Conservation (phyloP, 2,329 filamentous ascomycete genomes). For the Cladosporium sp. region DNA sequence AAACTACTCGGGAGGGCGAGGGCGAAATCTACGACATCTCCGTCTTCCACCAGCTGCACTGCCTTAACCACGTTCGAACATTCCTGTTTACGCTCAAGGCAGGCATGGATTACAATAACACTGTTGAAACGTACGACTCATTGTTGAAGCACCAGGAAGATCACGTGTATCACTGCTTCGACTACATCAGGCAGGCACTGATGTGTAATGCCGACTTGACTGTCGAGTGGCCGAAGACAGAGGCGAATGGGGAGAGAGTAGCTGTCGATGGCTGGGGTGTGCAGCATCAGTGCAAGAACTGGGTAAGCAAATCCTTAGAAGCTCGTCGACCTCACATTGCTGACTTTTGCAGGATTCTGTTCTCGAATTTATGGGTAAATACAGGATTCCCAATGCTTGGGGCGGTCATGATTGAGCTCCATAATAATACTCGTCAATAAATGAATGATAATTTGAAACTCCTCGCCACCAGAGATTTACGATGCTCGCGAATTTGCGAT, state of each 20-base stretch:
- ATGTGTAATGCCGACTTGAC: constrained; percentile 26
- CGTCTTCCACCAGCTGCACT: constrained; percentile 33
- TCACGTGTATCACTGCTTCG: constrained; percentile 26
- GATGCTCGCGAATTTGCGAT: too few relatives aligned
- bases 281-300: constrained; percentile 26
- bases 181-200: constrained; percentile 25
- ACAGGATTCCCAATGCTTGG: constrained; percentile 11
- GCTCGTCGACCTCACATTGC: background rate
- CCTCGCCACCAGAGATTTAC: too few relatives aligned
- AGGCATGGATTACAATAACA: constrained; percentile 16
- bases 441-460: too few relatives aligned
- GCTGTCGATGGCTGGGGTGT: constrained; percentile 32
- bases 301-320: constrained; percentile 16
- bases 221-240: constrained; percentile 27
- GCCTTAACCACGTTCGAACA: constrained; percentile 27
- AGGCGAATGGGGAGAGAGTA: constrained; percentile 25
- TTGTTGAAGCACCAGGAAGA: constrained; percentile 21
- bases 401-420: background rate
- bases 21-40: constrained; percentile 28
- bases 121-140: constrained; percentile 16
- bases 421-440: too few relatives aligned
- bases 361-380: constrained; percentile 15
- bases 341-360: constrained; percentile 12
- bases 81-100: constrained; percentile 24
- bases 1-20: constrained; percentile 18